A percentile compares a stretch with the other conserved stretches of the same genome.
Conservation (phyloP, 116 monocot species). For the Posidonia oceanica region DNA sequence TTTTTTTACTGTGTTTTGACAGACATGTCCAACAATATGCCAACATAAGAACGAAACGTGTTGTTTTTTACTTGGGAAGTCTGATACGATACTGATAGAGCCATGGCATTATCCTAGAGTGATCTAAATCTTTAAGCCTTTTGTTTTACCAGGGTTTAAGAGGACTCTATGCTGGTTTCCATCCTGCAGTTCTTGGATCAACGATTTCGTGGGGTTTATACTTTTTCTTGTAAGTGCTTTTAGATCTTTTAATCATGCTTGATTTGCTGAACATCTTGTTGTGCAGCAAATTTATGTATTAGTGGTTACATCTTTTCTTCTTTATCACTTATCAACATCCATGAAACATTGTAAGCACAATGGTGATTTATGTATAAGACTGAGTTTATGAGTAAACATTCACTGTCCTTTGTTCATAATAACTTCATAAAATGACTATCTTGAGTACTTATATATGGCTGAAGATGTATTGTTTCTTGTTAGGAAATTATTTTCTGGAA, state of each 20-base stretch:
- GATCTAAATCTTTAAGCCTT: neutral
- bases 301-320: neutral
- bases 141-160: slow-evolving; percentile 55
- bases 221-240: slow-evolving; percentile 76
- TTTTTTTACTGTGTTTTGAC: no score
- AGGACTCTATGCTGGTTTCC: slow-evolving; percentile 95
- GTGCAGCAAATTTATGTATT: neutral
- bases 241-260: neutral
- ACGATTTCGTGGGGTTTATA: slow-evolving; percentile 92
- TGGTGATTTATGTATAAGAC: no score
- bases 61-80: neutral
- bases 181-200: slow-evolving; percentile 91
- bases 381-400: no score
- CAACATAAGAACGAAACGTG: no score
- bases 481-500: no score
- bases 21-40: no score
- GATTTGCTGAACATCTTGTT: neutral
- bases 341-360: no score
- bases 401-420: no score
- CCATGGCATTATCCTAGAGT: neutral
- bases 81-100: neutral
- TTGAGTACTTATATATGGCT: no score
- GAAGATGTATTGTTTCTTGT: no score
- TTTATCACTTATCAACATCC: no score
- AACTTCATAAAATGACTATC: no score